Evolutionary conservation across 2,329 filamentous ascomycete species (phyloP).

Genomic region (Sporothrix dimorphospora): DNA sequence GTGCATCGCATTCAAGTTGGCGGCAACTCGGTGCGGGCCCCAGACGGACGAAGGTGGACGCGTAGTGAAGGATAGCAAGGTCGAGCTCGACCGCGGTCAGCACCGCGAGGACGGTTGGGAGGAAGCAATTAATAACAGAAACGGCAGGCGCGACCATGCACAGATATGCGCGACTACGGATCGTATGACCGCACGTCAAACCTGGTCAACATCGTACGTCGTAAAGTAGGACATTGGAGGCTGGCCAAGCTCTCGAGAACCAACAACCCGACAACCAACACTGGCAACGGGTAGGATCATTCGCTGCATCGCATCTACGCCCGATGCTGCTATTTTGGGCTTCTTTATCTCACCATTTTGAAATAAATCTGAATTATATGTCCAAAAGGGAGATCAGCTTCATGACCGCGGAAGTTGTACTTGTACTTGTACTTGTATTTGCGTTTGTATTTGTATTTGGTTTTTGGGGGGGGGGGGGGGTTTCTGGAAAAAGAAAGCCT

Average conservation of each 20-base stretch:
- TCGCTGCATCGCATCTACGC: neutral
- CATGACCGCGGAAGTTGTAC: neutral
- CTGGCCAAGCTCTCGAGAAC: neutral
- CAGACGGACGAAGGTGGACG: neutral
- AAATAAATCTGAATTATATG: neutral
- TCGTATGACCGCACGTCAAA: neutral
- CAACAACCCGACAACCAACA: neutral
- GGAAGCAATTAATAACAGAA: neutral
- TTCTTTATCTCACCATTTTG: neutral
- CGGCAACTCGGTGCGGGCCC: constrained; percentile 1
- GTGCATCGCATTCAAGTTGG: neutral
- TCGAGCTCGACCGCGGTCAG: neutral
- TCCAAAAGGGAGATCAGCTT: neutral
- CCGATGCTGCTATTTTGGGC: constrained; percentile 13
- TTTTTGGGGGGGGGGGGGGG: no score
- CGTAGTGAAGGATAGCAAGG: no score
- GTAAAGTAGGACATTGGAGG: neutral
- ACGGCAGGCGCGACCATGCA: neutral
- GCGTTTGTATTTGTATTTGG: no score
- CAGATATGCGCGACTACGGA: neutral
- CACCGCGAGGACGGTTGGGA: neutral
- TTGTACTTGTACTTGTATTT: no score
- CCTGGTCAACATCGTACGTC: neutral
- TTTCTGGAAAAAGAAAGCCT: neutral
- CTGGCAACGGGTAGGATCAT: neutral